Evolutionary conservation across 176 grass and related monocot genomes (phyloP).

Genomic region (Triticum timopheevii): DNA sequence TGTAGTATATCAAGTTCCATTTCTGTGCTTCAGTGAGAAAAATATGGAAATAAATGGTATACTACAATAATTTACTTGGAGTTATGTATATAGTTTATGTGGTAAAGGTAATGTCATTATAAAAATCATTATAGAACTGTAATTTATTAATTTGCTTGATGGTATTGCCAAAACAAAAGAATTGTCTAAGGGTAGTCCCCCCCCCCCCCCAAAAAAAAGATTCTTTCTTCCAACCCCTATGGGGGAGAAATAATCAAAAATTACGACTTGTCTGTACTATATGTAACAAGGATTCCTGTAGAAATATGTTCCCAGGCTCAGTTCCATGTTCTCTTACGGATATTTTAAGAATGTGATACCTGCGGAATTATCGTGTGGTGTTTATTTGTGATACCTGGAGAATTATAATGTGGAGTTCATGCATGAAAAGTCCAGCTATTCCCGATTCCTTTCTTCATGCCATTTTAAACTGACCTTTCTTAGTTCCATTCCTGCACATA

Average conservation of each 20-base stretch:
- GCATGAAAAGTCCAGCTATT: background rate
- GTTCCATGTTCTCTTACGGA: background rate
- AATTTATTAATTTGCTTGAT: background rate
- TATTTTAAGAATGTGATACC: background rate
- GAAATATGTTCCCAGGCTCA: conserved; percentile 12
- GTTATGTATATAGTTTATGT: background rate
- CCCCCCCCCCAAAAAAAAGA: background rate
- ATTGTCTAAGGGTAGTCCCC: background rate
- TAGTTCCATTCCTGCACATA: background rate
- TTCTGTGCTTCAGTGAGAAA: background rate
- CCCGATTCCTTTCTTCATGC: background rate
- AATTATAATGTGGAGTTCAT: too few species aligned
- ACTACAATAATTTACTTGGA: background rate
- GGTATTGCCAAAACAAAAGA: background rate
- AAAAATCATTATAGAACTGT: too few species aligned
- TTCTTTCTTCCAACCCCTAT: background rate
- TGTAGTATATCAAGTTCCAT: background rate
- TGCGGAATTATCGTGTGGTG: background rate
- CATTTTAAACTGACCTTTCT: background rate
- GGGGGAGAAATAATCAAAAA: background rate
- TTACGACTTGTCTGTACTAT: background rate
- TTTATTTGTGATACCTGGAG: background rate
- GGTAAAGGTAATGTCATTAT: too few species aligned
- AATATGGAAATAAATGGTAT: background rate
- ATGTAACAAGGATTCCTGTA: background rate